Evolutionary conservation across 352 stramenopile species (phyloP), one percentile per base, ranked within the genome.

Genomic region (Discostella stelligera): DNA sequence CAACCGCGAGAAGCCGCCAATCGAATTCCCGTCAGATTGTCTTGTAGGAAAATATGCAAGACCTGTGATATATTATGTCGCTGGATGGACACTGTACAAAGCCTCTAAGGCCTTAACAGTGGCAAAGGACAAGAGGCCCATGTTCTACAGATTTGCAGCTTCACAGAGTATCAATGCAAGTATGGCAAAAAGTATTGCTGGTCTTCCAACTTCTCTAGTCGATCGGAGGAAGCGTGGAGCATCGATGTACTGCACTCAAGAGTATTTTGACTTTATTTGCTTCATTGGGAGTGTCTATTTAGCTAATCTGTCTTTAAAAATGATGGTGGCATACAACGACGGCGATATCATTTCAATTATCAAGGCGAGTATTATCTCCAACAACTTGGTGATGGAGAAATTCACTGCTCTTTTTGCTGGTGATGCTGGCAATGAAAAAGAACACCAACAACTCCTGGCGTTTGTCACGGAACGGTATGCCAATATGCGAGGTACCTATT

Each of bases 281-380:
- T 49, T 49, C 16, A 16, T 49, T 49, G 41, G 16, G 16, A 49
- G 16, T 46, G 63, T 67, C 39, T 76, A 62, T 39, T 8, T 76
- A n/a, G 30, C 32, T 37, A 76, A 76, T 52, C 58, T 76, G 11
- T 52, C 58, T 20, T 41, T 76, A 16, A 63, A 69, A 54, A 76
- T 76, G 68, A 76, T 76, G 68, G 48, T 76, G 25, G 68, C 68
- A 37, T 76, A 71, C 58, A 61, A 20, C 32, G 46, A 70, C 16
- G 41, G 41, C 16, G 41, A 49, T 16, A 49, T 49, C 41, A 49
- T 49, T 16, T 49, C 41, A 9, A 49, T 14, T 14, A 49, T 49
- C 41, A 49, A 49, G 41, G 9, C 20, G 30, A 71, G 54, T 16
- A 61, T 58, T 20, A 20, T 46, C 14, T 63, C 21, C 50, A 21